phyloP scores from a whole-genome alignment of 1,139 yeast genomes.

The Entelexis sorbosivorans region DNA sequence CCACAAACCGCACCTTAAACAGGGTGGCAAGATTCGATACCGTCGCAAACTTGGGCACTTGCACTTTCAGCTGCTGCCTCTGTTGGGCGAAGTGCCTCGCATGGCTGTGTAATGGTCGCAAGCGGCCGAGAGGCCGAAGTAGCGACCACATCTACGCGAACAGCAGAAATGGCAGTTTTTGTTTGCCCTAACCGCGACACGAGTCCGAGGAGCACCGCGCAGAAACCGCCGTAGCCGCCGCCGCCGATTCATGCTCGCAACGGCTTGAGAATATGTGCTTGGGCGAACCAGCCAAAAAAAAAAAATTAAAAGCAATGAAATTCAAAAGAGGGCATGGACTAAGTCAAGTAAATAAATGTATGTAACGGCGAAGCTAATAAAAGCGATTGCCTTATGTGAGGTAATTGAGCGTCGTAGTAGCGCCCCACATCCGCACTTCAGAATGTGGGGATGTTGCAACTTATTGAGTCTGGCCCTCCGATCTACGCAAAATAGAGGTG shows the following conservation, averaged over 20 bases:
- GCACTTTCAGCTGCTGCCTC: background rate
- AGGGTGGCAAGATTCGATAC: constrained; percentile 68
- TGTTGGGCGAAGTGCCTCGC: background rate
- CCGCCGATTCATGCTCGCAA: background rate
- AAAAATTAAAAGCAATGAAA: too few species aligned
- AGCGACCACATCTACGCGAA: background rate
- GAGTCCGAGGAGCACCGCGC: background rate
- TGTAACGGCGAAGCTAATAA: too few species aligned
- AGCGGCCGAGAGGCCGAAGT: background rate
- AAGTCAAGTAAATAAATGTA: too few species aligned
- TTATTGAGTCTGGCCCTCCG: too few species aligned
- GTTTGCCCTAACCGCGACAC: background rate
- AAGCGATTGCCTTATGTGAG: too few species aligned
- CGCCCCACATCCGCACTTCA: too few species aligned
- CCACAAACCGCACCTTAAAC: constrained; percentile 52
- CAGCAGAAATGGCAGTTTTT: background rate
- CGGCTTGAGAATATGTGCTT: too few species aligned
- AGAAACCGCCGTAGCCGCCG: background rate
- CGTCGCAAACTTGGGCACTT: constrained; percentile 60
- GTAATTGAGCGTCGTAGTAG: too few species aligned
- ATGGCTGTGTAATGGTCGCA: background rate
- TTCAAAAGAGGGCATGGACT: too few species aligned
- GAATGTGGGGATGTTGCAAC: too few species aligned
- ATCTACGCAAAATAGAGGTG: too few species aligned
- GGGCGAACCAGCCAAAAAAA: too few species aligned